Conservation (phyloP, 83 land plant genomes). For the Diphasiastrum complanatum region DNA sequence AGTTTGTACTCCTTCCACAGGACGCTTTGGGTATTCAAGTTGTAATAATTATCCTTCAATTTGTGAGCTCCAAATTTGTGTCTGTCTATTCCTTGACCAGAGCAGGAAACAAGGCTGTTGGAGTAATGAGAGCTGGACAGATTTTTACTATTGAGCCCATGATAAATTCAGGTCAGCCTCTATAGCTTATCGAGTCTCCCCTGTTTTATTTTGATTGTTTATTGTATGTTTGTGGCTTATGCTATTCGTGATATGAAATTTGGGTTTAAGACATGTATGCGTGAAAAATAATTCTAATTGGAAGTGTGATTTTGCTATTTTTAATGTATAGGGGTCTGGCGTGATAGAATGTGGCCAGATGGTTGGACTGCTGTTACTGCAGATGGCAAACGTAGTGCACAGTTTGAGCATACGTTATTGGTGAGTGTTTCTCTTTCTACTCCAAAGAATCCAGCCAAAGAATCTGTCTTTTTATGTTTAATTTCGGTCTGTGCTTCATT, state of each 20-base stretch:
- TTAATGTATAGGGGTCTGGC: conserved; percentile 63
- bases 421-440: conserved; percentile 37
- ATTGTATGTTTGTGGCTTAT: neutral
- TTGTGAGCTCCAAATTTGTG: neutral
- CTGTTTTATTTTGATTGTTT: neutral
- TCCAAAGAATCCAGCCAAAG: no score
- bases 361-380: conserved; percentile 98
- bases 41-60: no score
- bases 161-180: conserved; percentile 74
- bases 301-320: neutral
- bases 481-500: no score
- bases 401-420: conserved; percentile 96
- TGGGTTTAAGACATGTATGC: no score
- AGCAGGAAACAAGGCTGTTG: conserved; percentile 93
- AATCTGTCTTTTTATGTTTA: no score
- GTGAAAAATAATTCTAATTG: no score
- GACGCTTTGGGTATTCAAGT: no score
- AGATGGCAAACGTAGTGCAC: conserved; percentile 96
- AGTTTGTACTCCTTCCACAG: no score
- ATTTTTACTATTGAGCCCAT: conserved; percentile 97
- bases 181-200: neutral
- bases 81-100: conserved; percentile 26
- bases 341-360: conserved; percentile 98
- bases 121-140: conserved; percentile 98
- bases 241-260: no score